Base-by-base conservation (phyloP, 495 filamentous ascomycete genomes). In the Hypoxylon trugodes region DNA sequence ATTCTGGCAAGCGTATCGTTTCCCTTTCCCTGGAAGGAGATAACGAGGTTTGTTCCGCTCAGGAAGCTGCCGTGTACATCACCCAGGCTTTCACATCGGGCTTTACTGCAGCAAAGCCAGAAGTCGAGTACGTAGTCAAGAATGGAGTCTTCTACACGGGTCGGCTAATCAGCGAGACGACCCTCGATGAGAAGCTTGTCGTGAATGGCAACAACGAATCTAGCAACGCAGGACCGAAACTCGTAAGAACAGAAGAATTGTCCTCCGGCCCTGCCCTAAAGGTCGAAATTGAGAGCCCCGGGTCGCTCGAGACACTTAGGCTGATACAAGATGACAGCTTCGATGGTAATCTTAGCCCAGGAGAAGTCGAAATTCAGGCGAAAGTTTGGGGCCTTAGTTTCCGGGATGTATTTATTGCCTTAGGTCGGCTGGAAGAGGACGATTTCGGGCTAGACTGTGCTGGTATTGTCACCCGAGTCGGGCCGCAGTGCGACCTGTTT, bases 361-460 rank as follows among this genome's bases (percentile, higher is more conserved):
- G 3, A 10, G 67, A 68, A 6, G 54, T 79, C 18, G 74, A 79
- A 15, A 65, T 69, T 16, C 48, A 68, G 56, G 63, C 74, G 4
- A 59, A 53, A 19, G 69, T 71, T 37, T 61, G 69, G 54, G 67
- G 65, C 3, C 6, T 79, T 1, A 73, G 46, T 25, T 71, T 71
- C 30, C 42, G 57, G 9, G 76, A 84, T 40, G 61, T 82, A 2
- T 73, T 78, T 15, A 71, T 76, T 6, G 72, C 78, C 1, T 68
- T 84, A 50, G 81, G 81, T 1, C 58, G 71, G 15, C 32, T 78
- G 5, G 59, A 68, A 16, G 47, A 53, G 4, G 52, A 57, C 1
- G 74, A 10, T 8, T 16, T 56, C 6, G 83, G 82, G 15, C 50
- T 76, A 9, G 76, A 77, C 2, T 76, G 67, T 32, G 66, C 73